Percentiles rank a stretch among this genome's conserved stretches.
Evolutionary conservation across 495 filamentous ascomycete genomes (phyloP).

Genomic region (Mytilinidion resinicola): DNA sequence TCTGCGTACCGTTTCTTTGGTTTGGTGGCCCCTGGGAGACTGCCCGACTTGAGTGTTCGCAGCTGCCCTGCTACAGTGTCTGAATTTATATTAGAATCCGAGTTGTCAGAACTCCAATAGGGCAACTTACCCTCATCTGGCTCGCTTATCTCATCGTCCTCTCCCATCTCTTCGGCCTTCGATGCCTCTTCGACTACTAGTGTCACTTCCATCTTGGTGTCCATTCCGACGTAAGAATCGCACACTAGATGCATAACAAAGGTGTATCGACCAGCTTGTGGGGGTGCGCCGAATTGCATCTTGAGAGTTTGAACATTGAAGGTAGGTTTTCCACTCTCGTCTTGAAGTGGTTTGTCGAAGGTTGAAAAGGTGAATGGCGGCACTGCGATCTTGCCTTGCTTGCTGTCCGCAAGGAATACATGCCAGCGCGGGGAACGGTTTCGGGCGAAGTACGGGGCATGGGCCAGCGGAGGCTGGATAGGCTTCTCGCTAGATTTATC

Average conservation of each 20-base stretch:
- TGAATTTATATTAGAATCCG: constrained; percentile 39
- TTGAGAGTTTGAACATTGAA: constrained; percentile 92
- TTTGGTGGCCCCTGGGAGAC: constrained; percentile 46
- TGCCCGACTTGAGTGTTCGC: constrained; percentile 74
- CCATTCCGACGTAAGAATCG: constrained; percentile 90
- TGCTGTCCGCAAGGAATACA: constrained; percentile 86
- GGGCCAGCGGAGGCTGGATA: constrained; percentile 72
- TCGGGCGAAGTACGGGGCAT: constrained; percentile 81
- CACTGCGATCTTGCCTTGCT: constrained; percentile 90
- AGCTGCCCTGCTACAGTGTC: constrained; percentile 95
- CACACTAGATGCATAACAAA: constrained; percentile 89
- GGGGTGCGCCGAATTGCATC: constrained; percentile 94
- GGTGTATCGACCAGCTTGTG: constrained; percentile 82
- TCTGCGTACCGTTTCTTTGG: constrained; percentile 47
- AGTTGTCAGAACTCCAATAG: not conserved
- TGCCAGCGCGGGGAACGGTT: constrained; percentile 89
- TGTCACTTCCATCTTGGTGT: constrained; percentile 80
- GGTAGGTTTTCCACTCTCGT: constrained; percentile 67
- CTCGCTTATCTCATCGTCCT: constrained; percentile 92
- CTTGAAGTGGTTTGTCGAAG: constrained; percentile 81
- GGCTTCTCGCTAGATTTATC: constrained; percentile 56
- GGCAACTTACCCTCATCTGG: constrained; percentile 81
- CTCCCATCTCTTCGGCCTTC: constrained; percentile 71
- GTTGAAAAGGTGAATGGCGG: constrained; percentile 85
- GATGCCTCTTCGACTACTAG: constrained; percentile 83